Base-by-base conservation (phyloP, 2,329 filamentous ascomycete genomes). In the Ophiostoma australiae region DNA sequence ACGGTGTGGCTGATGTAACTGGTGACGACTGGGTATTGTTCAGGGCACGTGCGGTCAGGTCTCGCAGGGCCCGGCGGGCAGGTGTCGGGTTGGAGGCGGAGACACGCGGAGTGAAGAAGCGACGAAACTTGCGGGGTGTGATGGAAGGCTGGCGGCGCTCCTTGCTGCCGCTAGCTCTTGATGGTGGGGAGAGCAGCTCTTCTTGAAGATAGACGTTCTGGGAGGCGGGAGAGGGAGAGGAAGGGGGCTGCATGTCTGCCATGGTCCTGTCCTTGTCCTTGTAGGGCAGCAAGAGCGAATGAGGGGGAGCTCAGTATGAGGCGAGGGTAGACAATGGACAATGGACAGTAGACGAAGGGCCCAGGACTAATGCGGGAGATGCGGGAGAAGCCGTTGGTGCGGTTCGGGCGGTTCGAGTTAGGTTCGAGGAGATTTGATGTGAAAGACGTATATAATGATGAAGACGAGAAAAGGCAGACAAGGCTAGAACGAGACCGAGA, bases 91-190 rank as follows among this genome's bases (percentile, higher is more conserved):
- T 75, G 15, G 41, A 33, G 67, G 78, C 76, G 1, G 80, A 78
- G 37, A 81, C 79, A 69, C 80, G 78, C 17, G 84, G 84, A 11
- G 84, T 84, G 73, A 86, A 87, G 80, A 87, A 86, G 35, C 80
- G 80, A 44, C 76, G 80, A 73, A 87, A 87, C 75, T 84, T 86
- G 74, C 84, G 79, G 71, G 85, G 85, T 3, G 85, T 87, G 69
- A 87, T 82, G 48, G 84, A 85, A 3, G 85, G 82, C 71, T 83
- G 81, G 23, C 83, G 80, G 73, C 80, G 80, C 75, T 85, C 83
- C 74, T 85, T 86, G 73, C 76, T 77, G 65, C 69, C 35, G 4
- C 23, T 33, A 11, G 35, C 20, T 65, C 73, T 71, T 15, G 75
- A 77, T 1, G 76, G 79, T 13, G 78, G 78, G 20, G 73, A 73